Conservation (phyloP, 164 flowering plant genomes). For the Vitis amurensis region DNA sequence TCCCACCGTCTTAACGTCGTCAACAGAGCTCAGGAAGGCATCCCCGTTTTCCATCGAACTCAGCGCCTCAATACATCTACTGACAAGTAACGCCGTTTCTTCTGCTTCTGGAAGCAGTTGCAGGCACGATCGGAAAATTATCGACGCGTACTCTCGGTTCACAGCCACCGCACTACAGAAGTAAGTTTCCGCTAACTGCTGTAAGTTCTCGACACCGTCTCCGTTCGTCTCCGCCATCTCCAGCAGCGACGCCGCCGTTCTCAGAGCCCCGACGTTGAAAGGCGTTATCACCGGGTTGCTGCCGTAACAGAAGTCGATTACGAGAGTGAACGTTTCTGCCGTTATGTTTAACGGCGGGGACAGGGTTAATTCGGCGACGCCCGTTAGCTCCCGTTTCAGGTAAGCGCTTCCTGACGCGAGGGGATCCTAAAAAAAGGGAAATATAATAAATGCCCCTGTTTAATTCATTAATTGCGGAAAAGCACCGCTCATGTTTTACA, state of each 20-base stretch:
- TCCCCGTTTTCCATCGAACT: conserved; percentile 20
- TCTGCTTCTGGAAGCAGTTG: conserved; percentile 73
- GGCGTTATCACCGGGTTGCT: conserved; percentile 50
- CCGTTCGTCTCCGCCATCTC: conserved; percentile 48
- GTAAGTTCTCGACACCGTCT: conserved; percentile 35
- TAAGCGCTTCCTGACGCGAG: conserved; percentile 50
- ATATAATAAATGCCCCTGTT: conserved; percentile 16
- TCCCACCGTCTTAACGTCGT: conserved; percentile 32
- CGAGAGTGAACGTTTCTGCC: conserved; percentile 54
- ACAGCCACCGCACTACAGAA: conserved; percentile 48
- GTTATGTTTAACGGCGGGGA: conserved; percentile 65
- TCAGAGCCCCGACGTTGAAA: conserved; percentile 58
- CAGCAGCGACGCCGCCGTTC: conserved; percentile 62
- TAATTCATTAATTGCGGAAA: conserved; percentile 10
- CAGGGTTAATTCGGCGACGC: conserved; percentile 38
- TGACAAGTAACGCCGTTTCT: conserved; percentile 45
- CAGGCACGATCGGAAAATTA: conserved; percentile 55
- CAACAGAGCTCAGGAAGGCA: conserved; percentile 24
- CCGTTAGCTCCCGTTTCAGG: conserved; percentile 51
- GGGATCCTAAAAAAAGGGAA: conserved; percentile 40
- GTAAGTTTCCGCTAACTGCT: conserved; percentile 48
- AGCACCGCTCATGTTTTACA: background rate
- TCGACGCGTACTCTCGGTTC: conserved; percentile 39
- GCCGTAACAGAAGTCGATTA: conserved; percentile 67
- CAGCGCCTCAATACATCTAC: conserved; percentile 61